These are phyloP conservation scores for Xerocomellus intermedius DNA, from an alignment of 768 basidiomycete genomes.

Conservation along the genomic window DNA sequence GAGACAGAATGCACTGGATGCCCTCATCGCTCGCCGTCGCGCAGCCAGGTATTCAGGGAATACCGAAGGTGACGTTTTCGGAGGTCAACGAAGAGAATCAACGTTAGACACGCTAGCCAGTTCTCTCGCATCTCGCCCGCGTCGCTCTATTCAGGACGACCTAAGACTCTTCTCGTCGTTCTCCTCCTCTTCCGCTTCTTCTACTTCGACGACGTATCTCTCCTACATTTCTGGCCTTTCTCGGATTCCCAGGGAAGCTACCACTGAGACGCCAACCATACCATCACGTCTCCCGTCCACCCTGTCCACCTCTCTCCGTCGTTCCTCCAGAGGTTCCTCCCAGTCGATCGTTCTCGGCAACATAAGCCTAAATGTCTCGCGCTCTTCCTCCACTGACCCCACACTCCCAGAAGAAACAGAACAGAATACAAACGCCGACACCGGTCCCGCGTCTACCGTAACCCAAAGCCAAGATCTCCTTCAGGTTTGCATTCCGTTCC, in stretches of 20 bases:
- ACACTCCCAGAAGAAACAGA: slow-evolving; percentile 14
- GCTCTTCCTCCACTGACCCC: slow-evolving; percentile 19
- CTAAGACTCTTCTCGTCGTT: slow-evolving; percentile 16
- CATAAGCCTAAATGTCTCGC: slow-evolving; percentile 26
- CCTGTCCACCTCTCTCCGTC: slow-evolving; percentile 22
- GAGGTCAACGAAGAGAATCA: slow-evolving; percentile 15
- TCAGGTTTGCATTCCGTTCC: slow-evolving; percentile 22
- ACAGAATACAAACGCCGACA: slow-evolving; percentile 4
- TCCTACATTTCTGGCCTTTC: slow-evolving; percentile 14
- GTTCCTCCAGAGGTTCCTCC: slow-evolving; percentile 19
- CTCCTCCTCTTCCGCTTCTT: slow-evolving; percentile 19
- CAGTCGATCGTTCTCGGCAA: slow-evolving; percentile 28
- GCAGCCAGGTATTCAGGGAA: slow-evolving; percentile 8
- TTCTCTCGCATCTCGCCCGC: slow-evolving; percentile 26
- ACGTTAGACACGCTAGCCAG: slow-evolving; percentile 20
- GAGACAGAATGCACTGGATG: slow-evolving; percentile 37
- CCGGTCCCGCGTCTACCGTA: slow-evolving; percentile 7
- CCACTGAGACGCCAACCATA: slow-evolving; percentile 19
- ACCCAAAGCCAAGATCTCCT: slow-evolving; percentile 30
- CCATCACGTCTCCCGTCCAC: slow-evolving; percentile 12
- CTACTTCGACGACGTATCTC: slow-evolving; percentile 21
- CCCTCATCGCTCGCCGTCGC: slow-evolving; percentile 33
- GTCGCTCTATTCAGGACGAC: slow-evolving; percentile 14
- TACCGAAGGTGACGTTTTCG: slow-evolving; percentile 25
- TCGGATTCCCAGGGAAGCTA: slow-evolving; percentile 2